phyloP scores from a whole-genome alignment of 2,329 filamentous ascomycete species.

The Microcyclospora pomicola region DNA sequence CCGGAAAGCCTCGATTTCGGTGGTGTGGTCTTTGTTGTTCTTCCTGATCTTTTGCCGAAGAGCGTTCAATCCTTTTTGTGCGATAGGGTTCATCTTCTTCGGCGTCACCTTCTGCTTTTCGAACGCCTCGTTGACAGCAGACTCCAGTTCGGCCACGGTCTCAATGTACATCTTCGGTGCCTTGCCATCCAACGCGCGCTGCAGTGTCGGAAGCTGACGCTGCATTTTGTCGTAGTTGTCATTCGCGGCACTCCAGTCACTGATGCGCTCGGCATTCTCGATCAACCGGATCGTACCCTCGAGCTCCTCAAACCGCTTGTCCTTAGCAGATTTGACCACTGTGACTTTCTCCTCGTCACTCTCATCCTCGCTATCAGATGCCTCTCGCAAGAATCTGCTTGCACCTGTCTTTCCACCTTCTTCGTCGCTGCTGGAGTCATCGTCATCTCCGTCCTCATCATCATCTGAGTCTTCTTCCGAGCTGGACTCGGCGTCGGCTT shows the following conservation, averaged over 20 bases:
- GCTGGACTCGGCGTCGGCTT: slow-evolving; percentile 16
- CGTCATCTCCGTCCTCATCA: slow-evolving; percentile 36
- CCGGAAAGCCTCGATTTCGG: slow-evolving; percentile 75
- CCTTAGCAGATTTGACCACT: slow-evolving; percentile 92
- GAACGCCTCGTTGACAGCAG: slow-evolving; percentile 82
- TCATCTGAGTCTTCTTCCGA: slow-evolving; percentile 42
- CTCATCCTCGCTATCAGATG: slow-evolving; percentile 50
- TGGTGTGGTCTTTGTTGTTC: slow-evolving; percentile 88
- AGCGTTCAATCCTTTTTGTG: slow-evolving; percentile 84
- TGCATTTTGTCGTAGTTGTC: slow-evolving; percentile 49
- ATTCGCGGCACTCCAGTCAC: slow-evolving; percentile 81
- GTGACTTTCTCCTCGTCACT: slow-evolving; percentile 72
- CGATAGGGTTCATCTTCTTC: slow-evolving; percentile 98
- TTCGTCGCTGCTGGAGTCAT: slow-evolving; percentile 35
- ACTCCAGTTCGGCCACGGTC: slow-evolving; percentile 83
- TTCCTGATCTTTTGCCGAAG: slow-evolving; percentile 98
- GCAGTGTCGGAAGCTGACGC: slow-evolving; percentile 31
- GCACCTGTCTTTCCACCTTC: slow-evolving; percentile 55
- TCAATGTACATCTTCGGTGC: slow-evolving; percentile 87
- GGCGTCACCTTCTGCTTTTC: slow-evolving; percentile 90
- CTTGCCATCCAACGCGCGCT: slow-evolving; percentile 51
- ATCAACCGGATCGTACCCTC: slow-evolving; percentile 81
- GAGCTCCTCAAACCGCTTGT: slow-evolving; percentile 90
- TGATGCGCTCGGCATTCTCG: slow-evolving; percentile 94
- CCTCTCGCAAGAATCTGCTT: slow-evolving; percentile 66